Percentiles rank a stretch among this genome's conserved stretches.
These are phyloP conservation scores for Microbotryum lychnidis-dioicae DNA, from an alignment of 1,284 basidiomycete species.

Conservation along the genomic window DNA sequence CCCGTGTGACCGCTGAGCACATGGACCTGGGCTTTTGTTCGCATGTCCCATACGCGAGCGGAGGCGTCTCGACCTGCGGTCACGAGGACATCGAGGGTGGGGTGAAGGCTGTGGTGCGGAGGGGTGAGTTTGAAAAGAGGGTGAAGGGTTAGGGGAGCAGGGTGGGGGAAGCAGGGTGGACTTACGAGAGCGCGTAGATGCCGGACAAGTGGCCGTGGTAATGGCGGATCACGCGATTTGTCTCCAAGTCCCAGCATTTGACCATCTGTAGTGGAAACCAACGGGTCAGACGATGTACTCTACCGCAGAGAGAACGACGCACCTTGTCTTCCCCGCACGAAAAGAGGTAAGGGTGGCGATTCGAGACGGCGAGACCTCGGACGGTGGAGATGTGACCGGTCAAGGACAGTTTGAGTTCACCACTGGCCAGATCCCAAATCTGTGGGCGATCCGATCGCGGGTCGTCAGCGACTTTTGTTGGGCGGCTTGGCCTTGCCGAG, in stretches of 20 bases:
- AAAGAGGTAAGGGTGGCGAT: constrained; percentile 92
- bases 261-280: constrained; percentile 57
- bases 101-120: constrained; percentile 57
- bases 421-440: constrained; percentile 97
- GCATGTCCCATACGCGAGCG: constrained; percentile 98
- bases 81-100: constrained; percentile 89
- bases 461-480: too few relatives aligned
- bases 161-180: not conserved
- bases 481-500: too few relatives aligned
- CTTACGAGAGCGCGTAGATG: constrained; percentile 68
- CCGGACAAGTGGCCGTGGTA: constrained; percentile 97
- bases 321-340: constrained; percentile 97
- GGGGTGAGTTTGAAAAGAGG: not conserved
- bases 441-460: constrained; percentile 6
- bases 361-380: constrained; percentile 82
- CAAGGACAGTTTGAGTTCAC: constrained; percentile 86
- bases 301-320: not conserved
- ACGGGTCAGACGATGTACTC: too few relatives aligned
- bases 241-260: constrained; percentile 98
- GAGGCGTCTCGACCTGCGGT: constrained; percentile 91
- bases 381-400: constrained; percentile 98
- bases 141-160: not conserved
- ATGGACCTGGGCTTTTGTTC: constrained; percentile 91
- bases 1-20: constrained; percentile 86
- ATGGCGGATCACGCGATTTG: constrained; percentile 96